Evolutionary conservation across 805 yeast genomes (phyloP), one percentile per base, ranked within the genome.

Genomic region (Barnettozyma wickerhamii): DNA sequence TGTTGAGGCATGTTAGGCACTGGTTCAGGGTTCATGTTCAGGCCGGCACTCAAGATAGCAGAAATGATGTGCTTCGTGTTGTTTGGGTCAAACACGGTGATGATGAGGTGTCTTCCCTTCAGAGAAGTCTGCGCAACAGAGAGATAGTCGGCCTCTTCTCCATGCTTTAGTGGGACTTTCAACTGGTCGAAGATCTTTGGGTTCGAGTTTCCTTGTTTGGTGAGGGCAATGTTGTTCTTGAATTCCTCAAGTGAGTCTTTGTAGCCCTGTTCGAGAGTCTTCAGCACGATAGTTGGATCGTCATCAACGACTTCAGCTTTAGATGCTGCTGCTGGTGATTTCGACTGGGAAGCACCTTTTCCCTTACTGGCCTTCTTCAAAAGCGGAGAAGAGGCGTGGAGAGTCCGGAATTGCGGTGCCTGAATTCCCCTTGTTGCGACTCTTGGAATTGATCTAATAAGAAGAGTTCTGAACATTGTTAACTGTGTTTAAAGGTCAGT

Each of bases 1-100:
- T 81, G 71, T 61, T 84, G 95, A 26, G 81, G 79, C 57, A 84
- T 84, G 40, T 75, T 67, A 1, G 85, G 77, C 44, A 87, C 90
- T 18, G 69, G 70, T 56, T 84, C 90, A 1, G 98, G 95, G 45
- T 81, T 87, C 69, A 91, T 62, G 53, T 85, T 84, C 57, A 86
- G 64, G 9, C 76, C 75, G 0, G 90, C 70, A 1, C 75, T 82
- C 45, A 87, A 60, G 15, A 91, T 79, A 0, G 90, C 72, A 38
- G 88, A 79, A 21, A 84, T 72, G 21, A 91, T 75, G 45, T 75
- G 71, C 51, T 86, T 83, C 30, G 78, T 72, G 49, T 85, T 74
- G 38, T 71, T 72, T 6, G 95, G 95, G 55, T 91, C 96, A 60
- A 83, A 91, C 2, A 89, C 90, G 0, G 96, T 88, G n/a, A 91